Percentiles rank a stretch among this genome's conserved stretches.
phyloP scores from a whole-genome alignment of 257 asterid genomes.

The Petrea volubilis region DNA sequence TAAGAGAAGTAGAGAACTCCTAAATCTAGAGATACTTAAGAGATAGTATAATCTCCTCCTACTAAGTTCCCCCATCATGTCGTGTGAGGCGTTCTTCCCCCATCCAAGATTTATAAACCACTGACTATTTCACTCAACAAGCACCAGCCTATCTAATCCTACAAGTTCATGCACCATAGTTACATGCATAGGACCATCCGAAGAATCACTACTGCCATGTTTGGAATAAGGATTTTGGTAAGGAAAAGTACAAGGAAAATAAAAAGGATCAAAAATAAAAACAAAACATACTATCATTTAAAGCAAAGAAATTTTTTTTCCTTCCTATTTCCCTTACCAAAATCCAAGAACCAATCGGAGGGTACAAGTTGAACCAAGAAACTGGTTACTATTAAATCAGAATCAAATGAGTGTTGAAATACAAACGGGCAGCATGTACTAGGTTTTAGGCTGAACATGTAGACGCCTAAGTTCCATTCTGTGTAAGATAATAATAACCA shows the following conservation, averaged over 20 bases:
- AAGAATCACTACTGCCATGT: too few species aligned
- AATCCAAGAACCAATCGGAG: neutral
- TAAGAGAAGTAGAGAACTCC: neutral
- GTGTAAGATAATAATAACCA: neutral
- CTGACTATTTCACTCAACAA: neutral
- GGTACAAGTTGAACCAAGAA: neutral
- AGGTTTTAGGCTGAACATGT: conserved; percentile 10
- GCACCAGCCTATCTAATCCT: neutral
- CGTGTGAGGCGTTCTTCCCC: neutral
- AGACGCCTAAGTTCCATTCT: neutral
- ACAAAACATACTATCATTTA: too few species aligned
- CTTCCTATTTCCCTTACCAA: too few species aligned
- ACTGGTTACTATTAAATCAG: neutral
- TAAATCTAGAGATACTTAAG: neutral
- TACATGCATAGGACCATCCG: neutral
- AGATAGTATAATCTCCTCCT: neutral
- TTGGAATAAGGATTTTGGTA: too few species aligned
- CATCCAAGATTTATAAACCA: neutral
- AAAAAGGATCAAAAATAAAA: too few species aligned
- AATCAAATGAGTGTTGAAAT: neutral
- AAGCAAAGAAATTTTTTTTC: too few species aligned
- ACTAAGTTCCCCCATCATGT: too few species aligned
- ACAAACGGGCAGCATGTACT: neutral
- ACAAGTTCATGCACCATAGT: neutral
- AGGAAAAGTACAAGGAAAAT: too few species aligned